Conservation (phyloP, 768 basidiomycete species). For the Suillus subalutaceus region DNA sequence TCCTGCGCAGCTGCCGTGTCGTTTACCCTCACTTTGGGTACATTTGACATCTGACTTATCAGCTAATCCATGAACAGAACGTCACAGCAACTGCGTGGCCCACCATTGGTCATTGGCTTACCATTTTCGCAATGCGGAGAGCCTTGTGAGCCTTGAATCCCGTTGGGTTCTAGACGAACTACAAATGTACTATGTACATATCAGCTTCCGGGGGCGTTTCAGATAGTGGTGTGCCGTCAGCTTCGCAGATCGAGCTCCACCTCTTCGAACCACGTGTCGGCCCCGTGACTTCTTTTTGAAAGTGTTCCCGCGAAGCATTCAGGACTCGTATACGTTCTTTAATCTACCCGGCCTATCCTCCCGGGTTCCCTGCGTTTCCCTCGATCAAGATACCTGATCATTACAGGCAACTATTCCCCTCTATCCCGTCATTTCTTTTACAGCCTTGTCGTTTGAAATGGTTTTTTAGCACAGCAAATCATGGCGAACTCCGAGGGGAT, state of each 20-base stretch:
- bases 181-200: not conserved
- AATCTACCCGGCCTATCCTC: not conserved
- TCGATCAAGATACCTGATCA: not conserved
- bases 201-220: not conserved
- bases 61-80: not conserved
- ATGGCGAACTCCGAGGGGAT: not conserved
- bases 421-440: not conserved
- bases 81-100: not conserved
- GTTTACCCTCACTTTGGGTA: not conserved
- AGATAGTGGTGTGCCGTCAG: not conserved
- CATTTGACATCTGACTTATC: not conserved
- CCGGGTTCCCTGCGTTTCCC: not conserved
- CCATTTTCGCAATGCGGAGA: not conserved
- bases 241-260: conserved; percentile 2
- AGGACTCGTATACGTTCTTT: not conserved
- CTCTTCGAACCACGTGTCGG: conserved; percentile 4
- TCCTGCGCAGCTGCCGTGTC: not conserved
- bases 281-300: not conserved
- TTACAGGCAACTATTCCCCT: not conserved
- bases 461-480: not conserved
- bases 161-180: not conserved
- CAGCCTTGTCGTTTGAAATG: not conserved
- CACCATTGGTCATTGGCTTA: not conserved
- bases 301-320: conserved; percentile 3
- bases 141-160: not conserved